phyloP scores from a whole-genome alignment of 2,329 filamentous ascomycete species.

The Epichloe festucae region DNA sequence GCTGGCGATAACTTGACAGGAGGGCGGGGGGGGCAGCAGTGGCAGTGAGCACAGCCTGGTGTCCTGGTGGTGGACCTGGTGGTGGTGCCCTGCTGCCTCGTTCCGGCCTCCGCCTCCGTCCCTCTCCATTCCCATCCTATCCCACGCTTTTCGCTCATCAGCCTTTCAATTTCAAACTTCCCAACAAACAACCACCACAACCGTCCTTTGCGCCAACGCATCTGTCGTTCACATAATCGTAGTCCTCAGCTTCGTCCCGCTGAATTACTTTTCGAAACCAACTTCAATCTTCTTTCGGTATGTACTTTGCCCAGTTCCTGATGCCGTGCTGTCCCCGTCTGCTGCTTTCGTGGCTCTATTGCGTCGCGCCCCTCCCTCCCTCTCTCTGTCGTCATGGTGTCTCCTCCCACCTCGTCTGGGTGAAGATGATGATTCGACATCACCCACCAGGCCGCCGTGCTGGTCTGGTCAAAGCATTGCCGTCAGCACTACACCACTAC shows the following conservation, averaged over 20 bases:
- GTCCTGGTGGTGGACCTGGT: not conserved
- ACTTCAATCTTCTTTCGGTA: slow-evolving; percentile 3
- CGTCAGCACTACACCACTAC: not conserved
- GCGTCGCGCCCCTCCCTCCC: slow-evolving; percentile 13
- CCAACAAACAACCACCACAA: slow-evolving; percentile 13
- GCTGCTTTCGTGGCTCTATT: slow-evolving; percentile 6
- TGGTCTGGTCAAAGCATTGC: not conserved
- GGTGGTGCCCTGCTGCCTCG: slow-evolving; percentile 5
- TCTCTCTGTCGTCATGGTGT: slow-evolving; percentile 29
- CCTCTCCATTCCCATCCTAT: slow-evolving; percentile 19
- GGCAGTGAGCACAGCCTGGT: not conserved
- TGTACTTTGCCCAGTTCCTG: slow-evolving; percentile 4
- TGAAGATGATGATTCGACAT: not conserved
- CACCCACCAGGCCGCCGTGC: not conserved
- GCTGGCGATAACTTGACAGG: not conserved
- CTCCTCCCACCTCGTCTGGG: not conserved
- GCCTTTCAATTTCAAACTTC: slow-evolving; percentile 16
- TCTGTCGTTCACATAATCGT: slow-evolving; percentile 9
- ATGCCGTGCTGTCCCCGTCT: slow-evolving; percentile 6
- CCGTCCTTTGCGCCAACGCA: slow-evolving; percentile 8
- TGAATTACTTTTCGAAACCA: not conserved
- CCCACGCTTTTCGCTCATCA: slow-evolving; percentile 20
- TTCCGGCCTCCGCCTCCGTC: slow-evolving; percentile 11
- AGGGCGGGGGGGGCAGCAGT: not conserved
- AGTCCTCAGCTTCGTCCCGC: not conserved